These are phyloP conservation scores for Talaromyces albobiverticillius DNA, from an alignment of 2,329 filamentous ascomycete species.

Conservation along the genomic window DNA sequence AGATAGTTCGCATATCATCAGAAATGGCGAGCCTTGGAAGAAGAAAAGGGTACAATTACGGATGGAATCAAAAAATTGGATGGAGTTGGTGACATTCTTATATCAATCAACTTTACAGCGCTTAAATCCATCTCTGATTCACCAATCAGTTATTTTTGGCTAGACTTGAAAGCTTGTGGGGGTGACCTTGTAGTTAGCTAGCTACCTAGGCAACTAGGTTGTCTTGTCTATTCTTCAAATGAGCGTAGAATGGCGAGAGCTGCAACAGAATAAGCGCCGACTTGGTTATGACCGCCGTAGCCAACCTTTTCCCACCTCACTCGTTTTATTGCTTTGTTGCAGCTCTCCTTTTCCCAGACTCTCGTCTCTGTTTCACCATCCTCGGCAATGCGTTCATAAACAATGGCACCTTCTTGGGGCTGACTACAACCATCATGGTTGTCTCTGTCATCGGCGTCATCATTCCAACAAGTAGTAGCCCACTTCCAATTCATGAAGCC, in stretches of 20 bases:
- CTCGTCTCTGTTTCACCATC: conserved; percentile 31
- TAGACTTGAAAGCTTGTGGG: too few species aligned
- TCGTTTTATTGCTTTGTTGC: conserved; percentile 28
- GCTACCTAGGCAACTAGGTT: too few species aligned
- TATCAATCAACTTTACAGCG: conserved; percentile 1
- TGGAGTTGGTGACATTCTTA: not conserved
- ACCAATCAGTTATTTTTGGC: not conserved
- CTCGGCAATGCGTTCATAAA: conserved; percentile 26
- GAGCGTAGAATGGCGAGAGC: conserved; percentile 36
- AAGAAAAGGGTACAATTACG: not conserved
- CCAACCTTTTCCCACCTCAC: conserved; percentile 44
- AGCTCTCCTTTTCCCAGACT: conserved; percentile 37
- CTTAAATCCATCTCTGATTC: not conserved
- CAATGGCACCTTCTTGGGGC: conserved; percentile 24
- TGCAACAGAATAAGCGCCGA: conserved; percentile 38
- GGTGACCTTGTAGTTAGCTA: too few species aligned
- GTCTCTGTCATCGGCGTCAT: conserved; percentile 18
- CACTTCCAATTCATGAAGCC: conserved; percentile 39
- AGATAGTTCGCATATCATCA: not conserved
- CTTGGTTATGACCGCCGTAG: conserved; percentile 45
- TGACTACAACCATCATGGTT: not conserved
- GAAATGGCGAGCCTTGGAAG: not conserved
- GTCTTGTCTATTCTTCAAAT: conserved; percentile 30
- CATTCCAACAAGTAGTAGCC: conserved; percentile 27
- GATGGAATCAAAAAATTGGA: not conserved